Conservation (phyloP, 352 stramenopile species). For the Phytophthora syringae region DNA sequence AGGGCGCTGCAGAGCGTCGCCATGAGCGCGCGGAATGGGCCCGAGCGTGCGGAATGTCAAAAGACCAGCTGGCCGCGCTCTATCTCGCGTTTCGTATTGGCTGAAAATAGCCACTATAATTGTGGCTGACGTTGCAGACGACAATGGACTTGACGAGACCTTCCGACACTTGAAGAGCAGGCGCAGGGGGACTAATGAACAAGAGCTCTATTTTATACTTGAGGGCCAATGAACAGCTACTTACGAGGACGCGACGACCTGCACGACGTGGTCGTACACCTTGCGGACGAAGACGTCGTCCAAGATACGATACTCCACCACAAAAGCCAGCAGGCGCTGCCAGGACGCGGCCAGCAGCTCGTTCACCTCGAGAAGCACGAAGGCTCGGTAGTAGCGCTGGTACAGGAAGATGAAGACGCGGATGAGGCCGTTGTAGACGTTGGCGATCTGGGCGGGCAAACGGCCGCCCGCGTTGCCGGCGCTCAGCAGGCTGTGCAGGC, state of each 20-base stretch:
- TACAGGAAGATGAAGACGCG: conserved; percentile 76
- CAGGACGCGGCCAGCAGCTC: conserved; percentile 62
- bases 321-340: conserved; percentile 68
- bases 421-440: conserved; percentile 69
- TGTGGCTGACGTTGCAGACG: not conserved
- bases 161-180: too few relatives aligned
- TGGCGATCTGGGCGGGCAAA: conserved; percentile 31
- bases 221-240: conserved; percentile 3
- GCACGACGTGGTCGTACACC: conserved; percentile 57
- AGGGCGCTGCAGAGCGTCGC: conserved; percentile 52
- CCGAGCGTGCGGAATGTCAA: conserved; percentile 13
- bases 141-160: conserved; percentile 20
- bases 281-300: conserved; percentile 63
- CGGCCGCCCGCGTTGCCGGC: conserved; percentile 8
- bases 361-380: conserved; percentile 63
- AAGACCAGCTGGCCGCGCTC: conserved; percentile 8
- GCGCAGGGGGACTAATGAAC: not conserved
- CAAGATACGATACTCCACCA: conserved; percentile 67
- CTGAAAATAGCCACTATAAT: conserved; percentile 1
- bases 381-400: conserved; percentile 58
- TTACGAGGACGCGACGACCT: conserved; percentile 43
- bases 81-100: conserved; percentile 18
- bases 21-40: conserved; percentile 24
- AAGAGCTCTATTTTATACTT: conserved; percentile 38
- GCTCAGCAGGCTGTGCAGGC: conserved; percentile 40